A percentile compares a stretch with the other conserved stretches of the same genome.
These are phyloP conservation scores for Bonia amplexicaulis DNA, from an alignment of 176 grass and related monocot species.

Conservation along the genomic window DNA sequence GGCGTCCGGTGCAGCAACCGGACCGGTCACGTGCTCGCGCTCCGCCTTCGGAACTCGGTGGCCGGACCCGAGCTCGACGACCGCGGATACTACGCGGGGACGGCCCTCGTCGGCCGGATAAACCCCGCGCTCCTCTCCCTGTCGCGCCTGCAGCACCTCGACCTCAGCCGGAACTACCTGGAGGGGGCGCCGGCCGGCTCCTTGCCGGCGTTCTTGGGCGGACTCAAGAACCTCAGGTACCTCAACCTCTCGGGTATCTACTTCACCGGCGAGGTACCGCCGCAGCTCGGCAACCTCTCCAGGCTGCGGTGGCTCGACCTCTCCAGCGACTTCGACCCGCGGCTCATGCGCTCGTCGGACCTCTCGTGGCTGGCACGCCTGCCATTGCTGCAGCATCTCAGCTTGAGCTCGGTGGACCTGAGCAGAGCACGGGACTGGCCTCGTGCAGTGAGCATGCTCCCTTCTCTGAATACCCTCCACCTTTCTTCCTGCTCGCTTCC, in stretches of 20 bases:
- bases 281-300: conserved; percentile 10
- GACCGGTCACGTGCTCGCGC: not conserved
- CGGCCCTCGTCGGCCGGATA: conserved; percentile 6
- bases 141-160: not conserved
- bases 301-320: not conserved
- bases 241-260: not conserved
- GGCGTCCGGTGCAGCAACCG: conserved; percentile 12
- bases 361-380: not conserved
- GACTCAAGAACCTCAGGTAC: not conserved
- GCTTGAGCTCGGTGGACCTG: not conserved
- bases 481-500: conserved; percentile 10
- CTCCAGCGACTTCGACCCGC: not conserved
- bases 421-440: not conserved
- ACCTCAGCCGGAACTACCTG: conserved; percentile 15
- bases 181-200: not conserved
- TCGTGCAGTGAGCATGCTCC: not conserved
- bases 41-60: not conserved
- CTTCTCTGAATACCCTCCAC: not conserved
- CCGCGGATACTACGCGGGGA: not conserved
- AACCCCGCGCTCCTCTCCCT: conserved; percentile 11
- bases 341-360: not conserved
- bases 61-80: not conserved
- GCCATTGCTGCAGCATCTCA: not conserved
- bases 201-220: conserved; percentile 1
- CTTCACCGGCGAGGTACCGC: conserved; percentile 3